A percentile compares a stretch with the other conserved stretches of the same genome.
Evolutionary conservation across 805 yeast species (phyloP).

Genomic region (Naumovozyma baii): DNA sequence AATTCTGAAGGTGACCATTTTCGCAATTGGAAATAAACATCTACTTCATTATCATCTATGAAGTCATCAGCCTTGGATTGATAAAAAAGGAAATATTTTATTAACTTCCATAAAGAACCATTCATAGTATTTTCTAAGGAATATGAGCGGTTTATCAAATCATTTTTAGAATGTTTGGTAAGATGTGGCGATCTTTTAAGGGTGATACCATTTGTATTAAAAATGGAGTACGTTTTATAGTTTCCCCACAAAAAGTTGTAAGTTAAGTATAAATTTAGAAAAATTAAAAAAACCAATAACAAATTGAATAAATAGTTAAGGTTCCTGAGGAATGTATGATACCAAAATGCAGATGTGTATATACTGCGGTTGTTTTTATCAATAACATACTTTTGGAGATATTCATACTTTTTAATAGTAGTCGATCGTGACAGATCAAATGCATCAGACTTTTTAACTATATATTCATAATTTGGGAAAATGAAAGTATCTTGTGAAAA

Average conservation of each 20-base stretch:
- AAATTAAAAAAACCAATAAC: conserved; percentile 5
- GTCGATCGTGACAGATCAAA: conserved; percentile 26
- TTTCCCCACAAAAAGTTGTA: conserved; percentile 16
- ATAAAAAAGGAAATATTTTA: conserved; percentile 9
- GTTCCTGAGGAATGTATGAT: conserved; percentile 9
- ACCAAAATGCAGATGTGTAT: conserved; percentile 4
- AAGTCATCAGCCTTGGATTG: not conserved
- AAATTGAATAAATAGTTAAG: conserved; percentile 8
- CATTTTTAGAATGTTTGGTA: conserved; percentile 12
- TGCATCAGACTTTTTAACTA: conserved; percentile 11
- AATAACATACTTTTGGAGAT: conserved; percentile 8
- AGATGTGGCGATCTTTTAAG: conserved; percentile 13
- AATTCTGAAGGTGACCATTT: conserved; percentile 65
- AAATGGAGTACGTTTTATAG: conserved; percentile 18
- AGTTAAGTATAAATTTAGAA: conserved; percentile 9
- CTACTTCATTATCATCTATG: conserved; percentile 13
- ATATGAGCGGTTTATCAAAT: conserved; percentile 13
- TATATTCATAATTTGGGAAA: conserved; percentile 17
- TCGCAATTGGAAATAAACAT: conserved; percentile 43
- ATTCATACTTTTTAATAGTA: conserved; percentile 14
- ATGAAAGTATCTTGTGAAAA: conserved; percentile 25
- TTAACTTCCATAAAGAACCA: conserved; percentile 18
- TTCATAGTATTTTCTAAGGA: conserved; percentile 10
- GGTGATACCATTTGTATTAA: conserved; percentile 2
- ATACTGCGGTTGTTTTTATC: not conserved